Evolutionary conservation across 345 rosid genomes (phyloP).

Genomic region (Arabis hirsuta): DNA sequence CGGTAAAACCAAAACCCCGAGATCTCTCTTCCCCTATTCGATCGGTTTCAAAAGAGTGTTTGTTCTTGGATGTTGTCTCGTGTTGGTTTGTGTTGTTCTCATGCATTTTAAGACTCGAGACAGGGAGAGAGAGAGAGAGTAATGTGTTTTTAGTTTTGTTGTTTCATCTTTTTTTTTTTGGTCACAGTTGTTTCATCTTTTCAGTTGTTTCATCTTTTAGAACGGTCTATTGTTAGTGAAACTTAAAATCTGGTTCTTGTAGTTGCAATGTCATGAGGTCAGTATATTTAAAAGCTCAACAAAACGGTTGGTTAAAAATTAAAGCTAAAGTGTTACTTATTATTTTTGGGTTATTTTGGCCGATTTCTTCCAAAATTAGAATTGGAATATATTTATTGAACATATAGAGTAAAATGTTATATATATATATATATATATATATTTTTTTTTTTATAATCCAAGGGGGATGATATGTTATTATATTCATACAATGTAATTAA

Average conservation of each 20-base stretch:
- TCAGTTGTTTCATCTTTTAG: background rate
- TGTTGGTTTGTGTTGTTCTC: constrained; percentile 34
- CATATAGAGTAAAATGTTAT: background rate
- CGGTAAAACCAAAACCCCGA: constrained; percentile 48
- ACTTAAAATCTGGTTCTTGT: constrained; percentile 31
- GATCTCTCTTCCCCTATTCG: background rate
- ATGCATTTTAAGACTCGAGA: constrained; percentile 31
- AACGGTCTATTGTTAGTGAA: constrained; percentile 28
- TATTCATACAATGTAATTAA: background rate
- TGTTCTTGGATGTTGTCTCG: constrained; percentile 28
- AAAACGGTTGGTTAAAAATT: background rate
- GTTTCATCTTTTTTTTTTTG: background rate
- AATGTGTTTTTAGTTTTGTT: constrained; percentile 27
- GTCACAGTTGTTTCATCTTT: too few species aligned
- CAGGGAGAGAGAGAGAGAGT: background rate
- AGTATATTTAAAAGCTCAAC: constrained; percentile 1
- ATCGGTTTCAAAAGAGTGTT: constrained; percentile 17
- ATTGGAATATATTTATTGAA: background rate
- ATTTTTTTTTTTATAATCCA: background rate
- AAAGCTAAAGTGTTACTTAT: background rate
- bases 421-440: too few species aligned
- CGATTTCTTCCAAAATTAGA: background rate
- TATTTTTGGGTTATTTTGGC: background rate
- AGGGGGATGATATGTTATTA: constrained; percentile 4
- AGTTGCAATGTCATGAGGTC: constrained; percentile 24